These are phyloP conservation scores for Monilinia aucupariae DNA, from an alignment of 2,329 filamentous ascomycete genomes.

Conservation along the genomic window DNA sequence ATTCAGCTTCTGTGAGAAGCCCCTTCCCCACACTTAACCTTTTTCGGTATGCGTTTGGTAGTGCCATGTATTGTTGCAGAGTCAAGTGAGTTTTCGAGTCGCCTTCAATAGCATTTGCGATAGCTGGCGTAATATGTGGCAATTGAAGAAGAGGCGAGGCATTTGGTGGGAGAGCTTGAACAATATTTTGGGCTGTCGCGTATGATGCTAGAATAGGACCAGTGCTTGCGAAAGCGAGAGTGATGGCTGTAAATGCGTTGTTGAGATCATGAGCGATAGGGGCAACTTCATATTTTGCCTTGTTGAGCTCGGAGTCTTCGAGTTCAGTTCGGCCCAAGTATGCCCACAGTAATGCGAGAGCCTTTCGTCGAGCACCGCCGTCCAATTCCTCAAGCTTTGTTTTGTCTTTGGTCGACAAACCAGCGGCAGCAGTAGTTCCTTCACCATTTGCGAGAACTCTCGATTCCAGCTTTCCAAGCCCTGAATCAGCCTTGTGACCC, in stretches of 20 bases:
- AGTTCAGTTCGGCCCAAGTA: constrained; percentile 87
- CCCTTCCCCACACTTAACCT: constrained; percentile 63
- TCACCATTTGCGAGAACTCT: constrained; percentile 62
- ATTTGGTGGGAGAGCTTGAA: constrained; percentile 81
- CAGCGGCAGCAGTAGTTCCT: constrained; percentile 46
- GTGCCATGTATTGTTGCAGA: constrained; percentile 83
- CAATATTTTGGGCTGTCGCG: constrained; percentile 74
- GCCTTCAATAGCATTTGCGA: constrained; percentile 64
- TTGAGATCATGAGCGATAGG: constrained; percentile 81
- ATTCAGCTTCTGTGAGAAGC: constrained; percentile 70
- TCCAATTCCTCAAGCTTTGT: constrained; percentile 75
- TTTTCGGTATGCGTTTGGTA: constrained; percentile 69
- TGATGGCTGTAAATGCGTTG: constrained; percentile 79
- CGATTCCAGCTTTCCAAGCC: constrained; percentile 78
- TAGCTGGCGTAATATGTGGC: constrained; percentile 70
- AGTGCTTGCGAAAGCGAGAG: constrained; percentile 81
- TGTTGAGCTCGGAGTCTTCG: constrained; percentile 68
- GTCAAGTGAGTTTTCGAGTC: constrained; percentile 69
- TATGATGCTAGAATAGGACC: constrained; percentile 77
- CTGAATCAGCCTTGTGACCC: constrained; percentile 72
- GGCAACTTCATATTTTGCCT: constrained; percentile 83
- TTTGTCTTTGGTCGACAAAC: constrained; percentile 68
- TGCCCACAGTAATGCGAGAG: constrained; percentile 86
- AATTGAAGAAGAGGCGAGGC: constrained; percentile 87
- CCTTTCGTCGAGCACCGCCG: constrained; percentile 74